A percentile compares a stretch with the other conserved stretches of the same genome.
phyloP scores from a whole-genome alignment of 805 yeast species.

The Blastobotrys attinorum region DNA sequence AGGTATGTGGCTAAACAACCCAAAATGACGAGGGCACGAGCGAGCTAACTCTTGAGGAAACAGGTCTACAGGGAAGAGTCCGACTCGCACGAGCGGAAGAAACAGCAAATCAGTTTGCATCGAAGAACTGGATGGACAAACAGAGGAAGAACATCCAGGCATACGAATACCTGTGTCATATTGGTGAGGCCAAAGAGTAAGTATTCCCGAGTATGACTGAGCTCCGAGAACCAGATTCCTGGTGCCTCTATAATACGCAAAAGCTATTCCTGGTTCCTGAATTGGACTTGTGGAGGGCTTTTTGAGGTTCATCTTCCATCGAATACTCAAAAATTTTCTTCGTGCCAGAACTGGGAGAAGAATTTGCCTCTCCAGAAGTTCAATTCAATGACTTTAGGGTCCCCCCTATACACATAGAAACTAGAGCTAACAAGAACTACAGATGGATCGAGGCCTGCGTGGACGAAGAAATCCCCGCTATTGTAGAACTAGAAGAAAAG shows the following conservation, averaged over 20 bases:
- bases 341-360: too few relatives aligned
- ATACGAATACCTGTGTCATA: slow-evolving; percentile 74
- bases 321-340: too few relatives aligned
- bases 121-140: slow-evolving; percentile 33
- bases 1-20: slow-evolving; percentile 7
- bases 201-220: too few relatives aligned
- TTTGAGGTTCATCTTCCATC: too few relatives aligned
- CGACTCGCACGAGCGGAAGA: slow-evolving; percentile 27
- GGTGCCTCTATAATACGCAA: too few relatives aligned
- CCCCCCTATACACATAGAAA: too few relatives aligned
- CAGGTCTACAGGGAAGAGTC: slow-evolving; percentile 27
- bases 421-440: slow-evolving; percentile 1
- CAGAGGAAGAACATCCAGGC: slow-evolving; percentile 41
- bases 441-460: slow-evolving; percentile 64
- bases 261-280: too few relatives aligned
- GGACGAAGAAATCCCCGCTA: slow-evolving; percentile 48
- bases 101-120: slow-evolving; percentile 17
- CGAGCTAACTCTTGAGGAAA: slow-evolving; percentile 2
- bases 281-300: too few relatives aligned
- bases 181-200: slow-evolving; percentile 61
- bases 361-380: too few relatives aligned
- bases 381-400: too few relatives aligned
- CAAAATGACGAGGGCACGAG: too few relatives aligned
- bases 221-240: too few relatives aligned
- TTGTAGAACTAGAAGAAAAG: slow-evolving; percentile 53